Percentiles rank a stretch among this genome's conserved stretches.
Conservation (phyloP, 352 stramenopile genomes). For the Phytopythium litorale region DNA sequence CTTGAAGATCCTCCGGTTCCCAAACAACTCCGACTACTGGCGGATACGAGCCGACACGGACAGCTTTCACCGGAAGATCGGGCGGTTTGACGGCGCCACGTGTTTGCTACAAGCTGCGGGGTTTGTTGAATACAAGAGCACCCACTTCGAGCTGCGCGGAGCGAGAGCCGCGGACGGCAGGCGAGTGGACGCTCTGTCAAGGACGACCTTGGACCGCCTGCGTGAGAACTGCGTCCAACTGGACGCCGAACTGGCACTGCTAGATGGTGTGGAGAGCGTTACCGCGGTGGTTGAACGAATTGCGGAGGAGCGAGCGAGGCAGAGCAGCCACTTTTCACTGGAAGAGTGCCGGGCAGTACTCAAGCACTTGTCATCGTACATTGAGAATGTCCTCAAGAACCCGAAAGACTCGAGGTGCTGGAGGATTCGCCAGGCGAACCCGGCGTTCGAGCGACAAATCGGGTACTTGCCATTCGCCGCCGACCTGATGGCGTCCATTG, state of each 20-base stretch:
- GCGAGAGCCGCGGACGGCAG: slow-evolving; percentile 37
- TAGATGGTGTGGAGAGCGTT: slow-evolving; percentile 67
- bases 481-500: slow-evolving; percentile 64
- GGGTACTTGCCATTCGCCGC: slow-evolving; percentile 40
- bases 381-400: slow-evolving; percentile 67
- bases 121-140: slow-evolving; percentile 51
- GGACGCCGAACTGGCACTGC: slow-evolving; percentile 45
- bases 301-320: slow-evolving; percentile 16
- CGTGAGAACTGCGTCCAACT: slow-evolving; percentile 49
- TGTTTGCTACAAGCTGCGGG: slow-evolving; percentile 51
- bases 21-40: slow-evolving; percentile 74
- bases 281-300: slow-evolving; percentile 51
- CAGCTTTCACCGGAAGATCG: slow-evolving; percentile 61
- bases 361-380: slow-evolving; percentile 29
- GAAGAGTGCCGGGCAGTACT: slow-evolving; percentile 45
- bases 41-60: slow-evolving; percentile 45
- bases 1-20: slow-evolving; percentile 64
- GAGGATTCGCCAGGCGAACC: slow-evolving; percentile 60
- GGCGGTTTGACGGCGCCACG: slow-evolving; percentile 54
- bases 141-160: slow-evolving; percentile 50
- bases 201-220: slow-evolving; percentile 32
- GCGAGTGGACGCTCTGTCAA: slow-evolving; percentile 36
- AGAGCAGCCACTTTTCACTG: slow-evolving; percentile 27
- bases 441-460: slow-evolving; percentile 55
- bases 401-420: slow-evolving; percentile 65